A percentile compares a stretch with the other conserved stretches of the same genome.
Evolutionary conservation across 257 asterid genomes (phyloP).

Genomic region (Nicotiana noctiflora): DNA sequence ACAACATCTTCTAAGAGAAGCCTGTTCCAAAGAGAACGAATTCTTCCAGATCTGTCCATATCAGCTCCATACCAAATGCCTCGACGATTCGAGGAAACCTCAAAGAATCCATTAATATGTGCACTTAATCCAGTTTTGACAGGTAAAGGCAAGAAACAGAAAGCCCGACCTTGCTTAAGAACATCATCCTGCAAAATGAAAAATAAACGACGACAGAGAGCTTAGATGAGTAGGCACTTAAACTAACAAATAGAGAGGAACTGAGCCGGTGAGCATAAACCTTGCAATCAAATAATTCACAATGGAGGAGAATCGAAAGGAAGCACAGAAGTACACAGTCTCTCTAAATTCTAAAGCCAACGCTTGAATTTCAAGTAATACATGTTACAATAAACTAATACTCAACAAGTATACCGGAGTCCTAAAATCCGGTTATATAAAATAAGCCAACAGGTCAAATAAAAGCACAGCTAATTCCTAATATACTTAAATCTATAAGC

Average conservation of each 20-base stretch:
- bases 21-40: conserved; percentile 95
- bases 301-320: neutral
- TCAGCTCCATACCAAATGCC: conserved; percentile 99
- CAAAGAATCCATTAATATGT: conserved; percentile 88
- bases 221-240: conserved; percentile 6
- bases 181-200: conserved; percentile 44
- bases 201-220: conserved; percentile 2
- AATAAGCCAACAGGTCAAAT: neutral
- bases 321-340: neutral
- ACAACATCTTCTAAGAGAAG: conserved; percentile 87
- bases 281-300: neutral
- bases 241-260: neutral
- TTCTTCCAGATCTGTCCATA: conserved; percentile 94
- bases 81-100: conserved; percentile 96
- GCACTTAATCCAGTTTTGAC: conserved; percentile 79
- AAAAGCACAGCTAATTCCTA: neutral
- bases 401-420: neutral
- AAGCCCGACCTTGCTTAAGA: conserved; percentile 72
- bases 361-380: neutral
- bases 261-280: neutral
- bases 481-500: neutral
- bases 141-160: conserved; percentile 95
- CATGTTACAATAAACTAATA: neutral
- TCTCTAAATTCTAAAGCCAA: neutral
- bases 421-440: neutral